These are phyloP conservation scores for sweet orange (Citrus sinensis) DNA, from an alignment of 345 rosid genomes.

Conservation along the genomic window DNA sequence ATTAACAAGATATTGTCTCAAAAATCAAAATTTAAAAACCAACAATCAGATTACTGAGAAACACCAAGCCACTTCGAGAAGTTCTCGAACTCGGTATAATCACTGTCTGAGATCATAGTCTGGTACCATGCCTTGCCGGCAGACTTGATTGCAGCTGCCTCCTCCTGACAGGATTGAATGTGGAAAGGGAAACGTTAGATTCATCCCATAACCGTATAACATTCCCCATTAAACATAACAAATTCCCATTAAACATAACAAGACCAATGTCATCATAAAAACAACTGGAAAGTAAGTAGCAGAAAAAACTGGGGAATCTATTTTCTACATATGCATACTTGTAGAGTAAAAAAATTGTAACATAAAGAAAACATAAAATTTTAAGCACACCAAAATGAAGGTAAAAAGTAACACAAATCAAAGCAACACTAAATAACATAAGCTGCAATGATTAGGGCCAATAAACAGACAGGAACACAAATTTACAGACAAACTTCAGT, in stretches of 20 bases:
- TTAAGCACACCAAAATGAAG: too few relatives aligned
- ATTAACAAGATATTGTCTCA: slow-evolving; percentile 8
- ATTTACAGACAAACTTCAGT: background rate
- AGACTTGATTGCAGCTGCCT: slow-evolving; percentile 59
- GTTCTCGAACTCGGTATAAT: slow-evolving; percentile 78
- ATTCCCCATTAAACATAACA: background rate
- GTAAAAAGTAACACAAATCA: too few relatives aligned
- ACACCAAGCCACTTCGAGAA: slow-evolving; percentile 88
- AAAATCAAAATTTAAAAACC: background rate
- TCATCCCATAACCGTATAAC: background rate
- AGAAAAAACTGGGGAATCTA: background rate
- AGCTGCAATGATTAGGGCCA: too few relatives aligned
- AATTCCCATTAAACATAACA: background rate
- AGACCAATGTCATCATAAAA: background rate
- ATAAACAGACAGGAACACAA: too few relatives aligned
- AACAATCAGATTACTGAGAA: slow-evolving; percentile 44
- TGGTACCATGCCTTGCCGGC: slow-evolving; percentile 95
- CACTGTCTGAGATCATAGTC: slow-evolving; percentile 92
- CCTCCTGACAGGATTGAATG: slow-evolving; percentile 53
- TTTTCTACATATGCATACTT: too few relatives aligned
- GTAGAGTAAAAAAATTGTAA: too few relatives aligned
- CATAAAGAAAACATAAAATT: background rate
- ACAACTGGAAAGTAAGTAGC: background rate
- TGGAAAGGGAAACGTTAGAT: background rate
- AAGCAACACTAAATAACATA: too few relatives aligned